Base-by-base conservation (phyloP, 1,284 basidiomycete species). In the Trichosporon asahii region DNA sequence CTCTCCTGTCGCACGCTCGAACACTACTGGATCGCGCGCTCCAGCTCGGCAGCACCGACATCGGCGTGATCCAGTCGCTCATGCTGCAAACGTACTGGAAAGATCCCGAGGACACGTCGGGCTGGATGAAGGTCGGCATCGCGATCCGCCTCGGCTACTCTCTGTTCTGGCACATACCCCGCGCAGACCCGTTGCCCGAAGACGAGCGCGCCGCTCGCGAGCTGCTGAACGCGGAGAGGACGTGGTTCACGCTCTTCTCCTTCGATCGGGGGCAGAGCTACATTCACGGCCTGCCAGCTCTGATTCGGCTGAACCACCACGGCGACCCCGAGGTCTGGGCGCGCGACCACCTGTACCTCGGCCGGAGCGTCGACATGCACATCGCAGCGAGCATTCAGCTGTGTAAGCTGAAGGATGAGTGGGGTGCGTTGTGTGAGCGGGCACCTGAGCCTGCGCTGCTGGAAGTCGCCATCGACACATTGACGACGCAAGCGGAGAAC, bases 61-160 rank as follows among this genome's bases (percentile, higher is more conserved):
- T 77, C 14, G 76, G 75, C 15, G 68, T 81, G 29, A 72, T 80
- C 14, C 79, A 81, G 68, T 70, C 72, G 9, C 71, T 80, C 33
- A 76, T 79, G 76, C 73, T 81, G 33, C 68, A 79, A 63, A 77
- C 75, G n/a, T 81, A 80, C 70, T 78, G 76, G 74, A 81, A 81
- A 66, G 72, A 70, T 18, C 76, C 78, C 0, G 74, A 76, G 63
- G 77, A 78, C 64, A 76, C 72, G 15, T 71, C 70, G 6, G 74
- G 73, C 2, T 78, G 76, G 75, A 73, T 75, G 66, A 78, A 77
- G 70, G 73, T 78, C 23, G 76, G 76, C 14, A 76, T 77, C 69
- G 76, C 76, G 3, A 73, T 77, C 7, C 66, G 75, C 7, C 72
- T 80, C 27, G 79, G 75, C 5, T 78, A 78, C 74, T 76, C 77